Conservation (phyloP, 192 early-diverging fungal species). For the Entophlyctis helioformis region DNA sequence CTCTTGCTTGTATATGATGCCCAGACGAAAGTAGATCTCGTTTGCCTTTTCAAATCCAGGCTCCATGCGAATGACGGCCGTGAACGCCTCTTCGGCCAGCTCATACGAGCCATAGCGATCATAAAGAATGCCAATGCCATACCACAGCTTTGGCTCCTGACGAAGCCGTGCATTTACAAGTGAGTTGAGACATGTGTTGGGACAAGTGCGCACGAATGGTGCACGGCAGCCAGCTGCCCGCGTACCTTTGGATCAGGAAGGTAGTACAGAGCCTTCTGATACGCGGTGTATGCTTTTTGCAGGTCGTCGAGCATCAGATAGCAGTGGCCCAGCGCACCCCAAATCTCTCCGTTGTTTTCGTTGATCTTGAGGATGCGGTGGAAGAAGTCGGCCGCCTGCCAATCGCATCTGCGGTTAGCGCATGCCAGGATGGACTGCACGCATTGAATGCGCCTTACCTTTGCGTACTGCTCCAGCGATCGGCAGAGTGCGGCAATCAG, state of each 20-base stretch:
- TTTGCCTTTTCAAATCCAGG: conserved; percentile 94
- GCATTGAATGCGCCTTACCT: conserved; percentile 29
- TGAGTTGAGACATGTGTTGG: too few species aligned
- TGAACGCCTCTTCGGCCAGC: conserved; percentile 92
- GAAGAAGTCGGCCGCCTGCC: conserved; percentile 82
- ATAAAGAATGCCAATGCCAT: conserved; percentile 95
- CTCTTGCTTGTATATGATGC: conserved; percentile 95
- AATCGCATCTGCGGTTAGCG: too few species aligned
- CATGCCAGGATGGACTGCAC: too few species aligned
- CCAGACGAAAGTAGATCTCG: conserved; percentile 94
- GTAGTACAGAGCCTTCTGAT: conserved; percentile 91
- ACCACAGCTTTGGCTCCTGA: conserved; percentile 97
- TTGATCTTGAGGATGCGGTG: conserved; percentile 76
- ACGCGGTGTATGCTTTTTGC: conserved; percentile 87
- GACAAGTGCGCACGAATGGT: too few species aligned
- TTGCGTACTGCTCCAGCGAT: conserved; percentile 68
- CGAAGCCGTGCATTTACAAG: not conserved
- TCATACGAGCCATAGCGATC: conserved; percentile 95
- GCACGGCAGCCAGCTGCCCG: too few species aligned
- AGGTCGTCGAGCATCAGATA: conserved; percentile 94
- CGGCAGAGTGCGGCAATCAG: conserved; percentile 75
- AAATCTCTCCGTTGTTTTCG: conserved; percentile 79
- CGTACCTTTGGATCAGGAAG: conserved; percentile 81
- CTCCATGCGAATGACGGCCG: conserved; percentile 89
- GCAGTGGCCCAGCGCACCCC: conserved; percentile 92